Evolutionary conservation across 192 early-diverging fungal species (phyloP), one percentile per base, ranked within the genome.

Genomic region (Radiomyces spectabilis): DNA sequence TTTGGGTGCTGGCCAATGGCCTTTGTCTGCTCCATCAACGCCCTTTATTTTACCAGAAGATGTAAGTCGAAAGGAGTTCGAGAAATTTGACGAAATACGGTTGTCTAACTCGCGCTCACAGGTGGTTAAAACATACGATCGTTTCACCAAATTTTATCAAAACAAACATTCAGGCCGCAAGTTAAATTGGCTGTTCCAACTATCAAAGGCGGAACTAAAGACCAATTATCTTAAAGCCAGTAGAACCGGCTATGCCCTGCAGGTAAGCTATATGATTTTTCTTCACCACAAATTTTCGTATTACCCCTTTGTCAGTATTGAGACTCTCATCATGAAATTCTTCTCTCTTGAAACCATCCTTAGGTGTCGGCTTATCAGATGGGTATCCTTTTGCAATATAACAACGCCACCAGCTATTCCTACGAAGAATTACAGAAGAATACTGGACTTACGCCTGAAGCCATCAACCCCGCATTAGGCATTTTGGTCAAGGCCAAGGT

Each of bases 161-260:
- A 77, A 79, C 52, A 91, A 95, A 76, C 88, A 94, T 61, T 82
- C 79, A 29, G 91, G 89, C 2, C 84, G 93, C 34, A 92, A 93
- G 63, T 71, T 99, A 48, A 94, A 91, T 68, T 97, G 94, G 94
- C 75, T 96, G 34, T 94, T 93, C 76, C 85, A 94, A 62, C 65
- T 92, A 25, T 86, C 83, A 21, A 91, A 89, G 61, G 97, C 86
- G 18, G 97, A 99, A 63, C 66, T 98, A 40, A 92, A 92, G 64
- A 85, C 92, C n/a, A 87, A 83, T 58, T 94, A 91, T 65, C 69
- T 84, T 30, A 91, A 88, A 61, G 69, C 61, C 12, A 81, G 63
- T 47, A 94, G 91, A 51, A 71, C 81, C 5, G 81, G 85, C 0
- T 90, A 86, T 66, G 84, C 86, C 0, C 83, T 91, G 72, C 71